Conservation (phyloP, 768 basidiomycete genomes). For the Lactarius hengduanensis region DNA sequence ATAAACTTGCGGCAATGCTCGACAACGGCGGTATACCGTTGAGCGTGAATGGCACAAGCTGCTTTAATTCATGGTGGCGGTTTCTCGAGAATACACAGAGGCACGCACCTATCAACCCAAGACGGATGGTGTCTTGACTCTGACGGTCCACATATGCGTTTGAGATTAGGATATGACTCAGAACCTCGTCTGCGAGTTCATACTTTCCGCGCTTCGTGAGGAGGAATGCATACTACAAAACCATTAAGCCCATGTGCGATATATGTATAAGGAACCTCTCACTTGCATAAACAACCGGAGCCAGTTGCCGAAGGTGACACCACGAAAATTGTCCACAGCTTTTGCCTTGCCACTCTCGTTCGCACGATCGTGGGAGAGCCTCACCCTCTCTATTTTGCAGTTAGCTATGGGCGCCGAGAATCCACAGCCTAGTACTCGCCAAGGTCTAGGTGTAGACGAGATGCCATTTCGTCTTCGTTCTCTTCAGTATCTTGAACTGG, state of each 20-base stretch:
- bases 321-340: slow-evolving; percentile 70
- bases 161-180: slow-evolving; percentile 72
- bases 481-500: slow-evolving; percentile 44
- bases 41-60: slow-evolving; percentile 73
- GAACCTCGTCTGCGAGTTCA: slow-evolving; percentile 67
- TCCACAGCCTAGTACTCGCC: slow-evolving; percentile 42
- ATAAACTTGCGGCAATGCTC: slow-evolving; percentile 78
- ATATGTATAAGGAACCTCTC: not conserved
- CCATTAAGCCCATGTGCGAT: not conserved
- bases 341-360: slow-evolving; percentile 41
- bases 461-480: slow-evolving; percentile 70
- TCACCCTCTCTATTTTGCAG: slow-evolving; percentile 52
- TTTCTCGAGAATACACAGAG: not conserved
- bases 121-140: slow-evolving; percentile 66
- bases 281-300: slow-evolving; percentile 84
- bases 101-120: slow-evolving; percentile 71
- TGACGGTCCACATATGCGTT: slow-evolving; percentile 65
- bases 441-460: slow-evolving; percentile 71
- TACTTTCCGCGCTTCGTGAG: slow-evolving; percentile 62
- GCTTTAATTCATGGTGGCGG: not conserved
- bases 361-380: slow-evolving; percentile 48
- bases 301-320: slow-evolving; percentile 84
- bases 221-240: slow-evolving; percentile 67
- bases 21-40: slow-evolving; percentile 56
- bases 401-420: not conserved